Base-by-base conservation (phyloP, 768 basidiomycete species). In the Mycena maculata region DNA sequence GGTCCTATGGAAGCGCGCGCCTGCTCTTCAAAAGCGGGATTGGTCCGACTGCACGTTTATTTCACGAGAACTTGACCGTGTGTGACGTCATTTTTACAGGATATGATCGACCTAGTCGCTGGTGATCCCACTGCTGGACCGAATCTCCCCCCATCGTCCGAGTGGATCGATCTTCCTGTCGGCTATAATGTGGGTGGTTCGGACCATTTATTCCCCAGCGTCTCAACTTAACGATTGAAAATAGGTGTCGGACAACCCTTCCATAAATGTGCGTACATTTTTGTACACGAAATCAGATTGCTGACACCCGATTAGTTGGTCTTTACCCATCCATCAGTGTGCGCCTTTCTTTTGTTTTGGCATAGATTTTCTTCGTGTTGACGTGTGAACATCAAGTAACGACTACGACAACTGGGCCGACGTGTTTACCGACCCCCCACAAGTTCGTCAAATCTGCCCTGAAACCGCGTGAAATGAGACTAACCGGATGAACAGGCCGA, bases 351-450 rank as follows among this genome's bases (percentile, higher is more conserved):
- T 30, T 33, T 27, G 3, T 52, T 52, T 13, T 3, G 25, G 6
- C 12, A 23, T 18, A 8, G 8, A 38, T 49, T 28, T 22, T 33
- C 12, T 22, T 1, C 39, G 25, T 4, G 20, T n/a, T 28, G 3
- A 41, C 23, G 10, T 6, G 13, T 4, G 6, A 23, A 12, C 22
- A 4, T 38, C 2, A 20, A 67, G 65, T 18, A 79, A 83, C 67
- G 74, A 78, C 5, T 84, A 83, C 63, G 80, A 82, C 23, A 84
- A 84, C 74, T 84, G 82, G 83, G 80, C 80, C 2, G 60, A 77
- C 52, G 80, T 83, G 10, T 82, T 79, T 75, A 72, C 72, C 48
- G 67, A 72, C 65, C 83, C 83, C 1, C 80, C 76, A n/a, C n/a
- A n/a, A n/a, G n/a, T n/a, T n/a, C n/a, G n/a, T n/a, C n/a, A n/a